Evolutionary conservation across 352 stramenopile genomes (phyloP).

Genomic region (Hyaloperonospora arabidopsidis): DNA sequence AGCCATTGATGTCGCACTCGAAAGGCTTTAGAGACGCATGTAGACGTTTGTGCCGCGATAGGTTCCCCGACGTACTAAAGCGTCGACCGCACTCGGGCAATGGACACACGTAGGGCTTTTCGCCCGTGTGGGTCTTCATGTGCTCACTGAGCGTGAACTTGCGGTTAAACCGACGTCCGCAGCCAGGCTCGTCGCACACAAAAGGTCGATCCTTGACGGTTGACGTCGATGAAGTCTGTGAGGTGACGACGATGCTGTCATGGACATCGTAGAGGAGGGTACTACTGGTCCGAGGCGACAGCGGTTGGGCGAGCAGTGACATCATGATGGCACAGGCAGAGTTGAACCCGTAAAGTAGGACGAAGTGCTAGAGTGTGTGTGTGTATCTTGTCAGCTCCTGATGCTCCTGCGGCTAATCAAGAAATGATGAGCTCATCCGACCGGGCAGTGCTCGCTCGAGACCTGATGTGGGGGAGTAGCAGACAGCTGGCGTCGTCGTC

Average conservation of each 20-base stretch:
- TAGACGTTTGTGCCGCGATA: constrained; percentile 46
- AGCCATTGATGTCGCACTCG: constrained; percentile 37
- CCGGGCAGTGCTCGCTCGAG: too few relatives aligned
- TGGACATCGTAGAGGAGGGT: constrained; percentile 15
- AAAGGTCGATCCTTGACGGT: constrained; percentile 33
- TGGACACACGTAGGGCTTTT: constrained; percentile 47
- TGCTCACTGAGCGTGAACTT: constrained; percentile 57
- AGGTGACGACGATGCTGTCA: constrained; percentile 2
- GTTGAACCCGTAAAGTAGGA: constrained; percentile 4
- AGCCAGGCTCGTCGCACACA: constrained; percentile 33
- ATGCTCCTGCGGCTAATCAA: constrained; percentile 14
- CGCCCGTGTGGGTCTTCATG: constrained; percentile 48
- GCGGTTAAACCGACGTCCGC: constrained; percentile 38
- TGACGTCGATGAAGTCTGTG: constrained; percentile 1
- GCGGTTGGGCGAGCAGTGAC: constrained; percentile 27
- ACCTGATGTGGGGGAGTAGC: constrained; percentile 3
- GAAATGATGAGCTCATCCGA: constrained; percentile 25
- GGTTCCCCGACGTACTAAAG: constrained; percentile 52
- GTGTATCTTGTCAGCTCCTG: too few relatives aligned
- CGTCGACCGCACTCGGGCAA: constrained; percentile 37
- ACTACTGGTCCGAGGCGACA: constrained; percentile 15
- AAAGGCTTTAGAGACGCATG: constrained; percentile 44
- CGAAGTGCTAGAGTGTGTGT: constrained; percentile 7
- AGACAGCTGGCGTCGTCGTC: constrained; percentile 11
- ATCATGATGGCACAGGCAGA: constrained; percentile 17